Conservation (phyloP, 306 rosid genomes). For the Nissolia schottii region DNA sequence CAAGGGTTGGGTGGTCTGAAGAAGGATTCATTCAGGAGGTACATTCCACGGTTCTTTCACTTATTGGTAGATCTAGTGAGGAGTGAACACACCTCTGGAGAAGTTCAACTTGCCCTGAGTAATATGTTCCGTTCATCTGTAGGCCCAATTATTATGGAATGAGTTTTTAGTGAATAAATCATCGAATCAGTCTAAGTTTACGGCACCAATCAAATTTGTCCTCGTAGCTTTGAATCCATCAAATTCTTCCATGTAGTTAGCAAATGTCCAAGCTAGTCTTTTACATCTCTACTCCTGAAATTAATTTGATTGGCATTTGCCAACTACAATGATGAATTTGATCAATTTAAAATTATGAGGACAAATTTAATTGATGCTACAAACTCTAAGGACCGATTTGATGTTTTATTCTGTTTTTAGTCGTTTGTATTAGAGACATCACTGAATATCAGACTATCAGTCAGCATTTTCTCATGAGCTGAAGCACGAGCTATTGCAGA, state of each 20-base stretch:
- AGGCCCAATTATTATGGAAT: conserved; percentile 70
- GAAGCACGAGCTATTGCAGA: conserved; percentile 19
- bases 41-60: conserved; percentile 66
- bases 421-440: conserved; percentile 17
- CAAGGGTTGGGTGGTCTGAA: conserved; percentile 54
- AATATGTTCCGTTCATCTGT: conserved; percentile 73
- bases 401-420: no score
- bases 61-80: conserved; percentile 78
- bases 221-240: no score
- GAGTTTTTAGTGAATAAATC: conserved; percentile 23
- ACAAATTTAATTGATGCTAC: no score
- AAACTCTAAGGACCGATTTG: no score
- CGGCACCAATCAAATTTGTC: no score
- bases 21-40: conserved; percentile 62
- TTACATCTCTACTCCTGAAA: no score
- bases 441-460: conserved; percentile 17
- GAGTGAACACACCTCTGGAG: conserved; percentile 87
- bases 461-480: conserved; percentile 29
- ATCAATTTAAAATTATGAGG: no score
- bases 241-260: no score
- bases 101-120: conserved; percentile 81
- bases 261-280: no score
- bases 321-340: no score
- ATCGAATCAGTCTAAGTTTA: no score
- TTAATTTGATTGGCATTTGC: no score